Evolutionary conservation across 371 early-diverging fungal species (phyloP), one percentile per base, ranked within the genome.

Genomic region (Syncephalastrum racemosum): DNA sequence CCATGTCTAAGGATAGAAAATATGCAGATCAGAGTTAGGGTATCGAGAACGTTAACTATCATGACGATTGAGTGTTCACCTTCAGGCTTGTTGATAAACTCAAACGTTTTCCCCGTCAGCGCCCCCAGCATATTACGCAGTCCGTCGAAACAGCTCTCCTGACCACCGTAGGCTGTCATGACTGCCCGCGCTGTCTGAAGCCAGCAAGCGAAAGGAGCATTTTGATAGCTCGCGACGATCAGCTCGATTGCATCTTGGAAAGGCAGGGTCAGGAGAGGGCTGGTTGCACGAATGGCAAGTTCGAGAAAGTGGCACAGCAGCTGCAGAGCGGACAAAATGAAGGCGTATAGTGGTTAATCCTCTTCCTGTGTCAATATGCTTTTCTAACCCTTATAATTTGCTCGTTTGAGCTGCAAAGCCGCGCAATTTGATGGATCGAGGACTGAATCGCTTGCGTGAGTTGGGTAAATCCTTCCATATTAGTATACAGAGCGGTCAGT

Each of bases 151-250:
- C 74, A 60, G 20, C 59, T 60, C 16, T 63, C 52, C 16, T 79
- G 75, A 14, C 79, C 73, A 14, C 85, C 85, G 53, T 84, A 84
- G 0, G 83, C 85, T 0, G 83, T 80, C 42, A 84, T 77, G 25
- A 81, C 59, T 40, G 73, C 67, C 10, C 79, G 65, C 1, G 80
- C 74, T 2, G 80, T 81, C 59, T 85, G 80, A 19, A 87, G 61
- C 83, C 81, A 85, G 50, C 72, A 82, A 4, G 81, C 60, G 53
- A 70, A 75, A 4, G 73, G 75, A 6, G 73, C 56, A n/a, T 57
- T 58, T 24, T 50, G 65, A 46, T 78, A 85, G 47, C 74, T 71
- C 1, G 70, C 58, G 27, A 75, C 70, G 14, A 80, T 59, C 14
- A 82, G 43, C 1, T 45, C 25, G 13, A 67, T 59, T 15, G 82